Evolutionary conservation across 192 early-diverging fungal species (phyloP).

Genomic region (Funneliformis geosporum): DNA sequence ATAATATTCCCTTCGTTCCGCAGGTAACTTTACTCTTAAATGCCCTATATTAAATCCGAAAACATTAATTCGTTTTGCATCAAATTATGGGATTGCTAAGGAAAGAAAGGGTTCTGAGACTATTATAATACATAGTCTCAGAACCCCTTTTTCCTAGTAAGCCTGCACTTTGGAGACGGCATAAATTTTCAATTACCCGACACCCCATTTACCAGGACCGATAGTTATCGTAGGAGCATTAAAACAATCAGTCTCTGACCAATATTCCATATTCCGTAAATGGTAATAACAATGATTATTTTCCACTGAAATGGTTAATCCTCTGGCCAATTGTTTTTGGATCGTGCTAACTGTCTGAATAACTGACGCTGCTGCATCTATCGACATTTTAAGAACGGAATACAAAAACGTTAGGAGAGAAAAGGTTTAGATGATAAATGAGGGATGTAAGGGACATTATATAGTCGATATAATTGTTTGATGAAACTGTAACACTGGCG

Average conservation of each 20-base stretch:
- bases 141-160: no score
- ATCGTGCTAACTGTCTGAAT: slow-evolving; percentile 2
- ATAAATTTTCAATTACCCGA: slow-evolving; percentile 9
- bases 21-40: slow-evolving; percentile 2
- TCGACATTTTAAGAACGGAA: neutral
- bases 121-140: no score
- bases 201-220: slow-evolving; percentile 13
- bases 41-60: neutral
- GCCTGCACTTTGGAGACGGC: no score
- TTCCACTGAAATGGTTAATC: neutral
- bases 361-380: neutral
- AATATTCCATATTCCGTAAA: slow-evolving; percentile 21
- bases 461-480: no score
- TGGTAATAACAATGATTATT: neutral
- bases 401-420: no score
- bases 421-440: no score
- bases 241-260: slow-evolving; percentile 15
- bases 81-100: no score
- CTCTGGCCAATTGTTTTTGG: neutral
- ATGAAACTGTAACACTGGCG: no score
- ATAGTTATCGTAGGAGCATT: slow-evolving; percentile 15
- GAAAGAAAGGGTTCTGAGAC: no score
- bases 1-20: slow-evolving; percentile 5
- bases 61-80: neutral
- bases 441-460: no score